Evolutionary conservation across 1,284 basidiomycete species (phyloP).

Genomic region (Xerocomus nothofagi): DNA sequence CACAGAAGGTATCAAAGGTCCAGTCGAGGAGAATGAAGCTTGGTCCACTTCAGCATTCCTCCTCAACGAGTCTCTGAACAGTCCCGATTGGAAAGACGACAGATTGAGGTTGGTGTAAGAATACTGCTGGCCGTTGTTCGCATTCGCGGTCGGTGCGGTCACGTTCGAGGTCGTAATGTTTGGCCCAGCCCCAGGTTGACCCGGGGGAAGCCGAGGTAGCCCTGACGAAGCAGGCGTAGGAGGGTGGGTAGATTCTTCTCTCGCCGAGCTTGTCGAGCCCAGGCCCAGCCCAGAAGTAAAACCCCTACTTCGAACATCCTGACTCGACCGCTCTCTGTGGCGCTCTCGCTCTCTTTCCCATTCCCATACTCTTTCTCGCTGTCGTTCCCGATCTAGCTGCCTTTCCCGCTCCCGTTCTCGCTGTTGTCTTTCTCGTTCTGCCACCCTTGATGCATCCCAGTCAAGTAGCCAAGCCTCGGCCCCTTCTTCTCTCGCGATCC

Average conservation of each 20-base stretch:
- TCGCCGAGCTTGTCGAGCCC: slow-evolving; percentile 14
- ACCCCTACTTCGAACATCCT: slow-evolving; percentile 19
- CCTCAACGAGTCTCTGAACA: slow-evolving; percentile 35
- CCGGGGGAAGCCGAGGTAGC: slow-evolving; percentile 6
- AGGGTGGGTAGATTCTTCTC: slow-evolving; percentile 20
- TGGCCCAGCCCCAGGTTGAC: slow-evolving; percentile 7
- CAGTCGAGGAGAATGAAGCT: slow-evolving; percentile 14
- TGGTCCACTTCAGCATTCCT: slow-evolving; percentile 34
- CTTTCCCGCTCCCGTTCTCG: slow-evolving; percentile 14
- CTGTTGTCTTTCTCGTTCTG: slow-evolving; percentile 13
- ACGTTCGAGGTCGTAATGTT: slow-evolving; percentile 5
- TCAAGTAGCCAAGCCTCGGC: slow-evolving; percentile 16
- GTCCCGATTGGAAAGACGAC: slow-evolving; percentile 34
- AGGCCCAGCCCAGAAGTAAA: slow-evolving; percentile 17
- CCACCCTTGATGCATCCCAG: slow-evolving; percentile 20
- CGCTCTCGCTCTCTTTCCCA: slow-evolving; percentile 26
- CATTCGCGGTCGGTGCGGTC: slow-evolving; percentile 1
- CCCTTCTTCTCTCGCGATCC: slow-evolving; percentile 14
- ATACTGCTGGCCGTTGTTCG: slow-evolving; percentile 23
- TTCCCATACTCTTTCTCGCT: slow-evolving; percentile 20
- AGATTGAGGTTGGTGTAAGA: slow-evolving; percentile 35
- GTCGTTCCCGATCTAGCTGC: slow-evolving; percentile 13
- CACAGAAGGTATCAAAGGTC: slow-evolving; percentile 1
- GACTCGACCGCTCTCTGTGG: slow-evolving; percentile 20
- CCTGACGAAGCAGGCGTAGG: neutral